These are phyloP conservation scores for Mycena rebaudengoi DNA, from an alignment of 768 basidiomycete genomes.

Conservation along the genomic window DNA sequence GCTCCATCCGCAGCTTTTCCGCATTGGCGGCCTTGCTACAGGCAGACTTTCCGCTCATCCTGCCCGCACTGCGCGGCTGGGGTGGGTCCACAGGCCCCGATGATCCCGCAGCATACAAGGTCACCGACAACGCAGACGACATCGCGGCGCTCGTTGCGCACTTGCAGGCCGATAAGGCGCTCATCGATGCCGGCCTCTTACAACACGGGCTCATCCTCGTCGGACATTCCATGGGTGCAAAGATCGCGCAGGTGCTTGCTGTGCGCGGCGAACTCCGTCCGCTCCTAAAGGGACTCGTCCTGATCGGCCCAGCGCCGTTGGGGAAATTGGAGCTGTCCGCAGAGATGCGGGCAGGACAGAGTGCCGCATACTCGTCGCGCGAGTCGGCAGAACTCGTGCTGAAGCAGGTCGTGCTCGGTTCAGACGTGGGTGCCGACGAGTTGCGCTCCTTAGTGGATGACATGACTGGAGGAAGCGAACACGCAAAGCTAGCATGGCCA, in stretches of 20 bases:
- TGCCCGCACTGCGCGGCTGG: conserved; percentile 7
- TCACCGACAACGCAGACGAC: conserved; percentile 14
- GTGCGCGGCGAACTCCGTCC: conserved; percentile 4
- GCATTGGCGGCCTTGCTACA: not conserved
- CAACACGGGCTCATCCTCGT: conserved; percentile 9
- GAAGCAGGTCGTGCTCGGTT: conserved; percentile 1
- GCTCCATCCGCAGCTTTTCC: conserved; percentile 8
- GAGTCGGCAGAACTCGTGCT: conserved; percentile 8
- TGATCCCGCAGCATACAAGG: not conserved
- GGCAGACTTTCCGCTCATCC: conserved; percentile 11
- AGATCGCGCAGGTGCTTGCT: conserved; percentile 20
- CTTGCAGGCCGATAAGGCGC: too few species aligned
- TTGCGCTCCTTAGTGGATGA: conserved; percentile 6
- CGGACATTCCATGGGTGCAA: conserved; percentile 23
- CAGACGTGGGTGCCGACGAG: conserved; percentile 8
- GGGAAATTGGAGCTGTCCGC: conserved; percentile 8
- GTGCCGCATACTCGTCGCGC: not conserved
- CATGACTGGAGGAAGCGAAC: not conserved
- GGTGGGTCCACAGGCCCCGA: conserved; percentile 7
- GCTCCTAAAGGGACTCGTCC: conserved; percentile 12
- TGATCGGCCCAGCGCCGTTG: conserved; percentile 14
- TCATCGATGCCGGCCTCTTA: conserved; percentile 6
- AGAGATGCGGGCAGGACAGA: conserved; percentile 7
- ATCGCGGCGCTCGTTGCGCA: conserved; percentile 8
- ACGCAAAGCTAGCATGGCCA: conserved; percentile 9